Percentiles rank a stretch among this genome's conserved stretches.
Evolutionary conservation across 768 basidiomycete genomes (phyloP).

Genomic region (Rhizopogon vesiculosus): DNA sequence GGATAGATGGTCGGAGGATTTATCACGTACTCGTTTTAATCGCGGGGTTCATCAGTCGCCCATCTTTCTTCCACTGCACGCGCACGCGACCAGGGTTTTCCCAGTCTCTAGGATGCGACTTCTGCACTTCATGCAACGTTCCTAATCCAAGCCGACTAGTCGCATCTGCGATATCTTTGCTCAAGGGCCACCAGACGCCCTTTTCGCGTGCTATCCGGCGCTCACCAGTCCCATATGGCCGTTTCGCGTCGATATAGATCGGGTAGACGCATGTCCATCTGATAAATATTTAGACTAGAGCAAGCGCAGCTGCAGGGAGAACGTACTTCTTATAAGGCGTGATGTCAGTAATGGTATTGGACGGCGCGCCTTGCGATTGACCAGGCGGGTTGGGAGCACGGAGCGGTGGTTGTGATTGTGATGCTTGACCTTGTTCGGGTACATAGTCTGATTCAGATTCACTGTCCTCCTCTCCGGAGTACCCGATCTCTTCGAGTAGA

Average conservation of each 20-base stretch:
- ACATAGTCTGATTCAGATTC: conserved; percentile 20
- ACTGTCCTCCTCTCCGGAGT: conserved; percentile 47
- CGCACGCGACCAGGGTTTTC: conserved; percentile 95
- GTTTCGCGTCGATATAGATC: conserved; percentile 95
- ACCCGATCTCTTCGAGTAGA: conserved; percentile 67
- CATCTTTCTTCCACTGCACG: conserved; percentile 89
- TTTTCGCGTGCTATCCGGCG: conserved; percentile 76
- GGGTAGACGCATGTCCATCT: conserved; percentile 98
- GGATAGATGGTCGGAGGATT: not conserved
- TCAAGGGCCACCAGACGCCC: conserved; percentile 92
- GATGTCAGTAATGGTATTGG: conserved; percentile 57
- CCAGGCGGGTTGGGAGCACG: conserved; percentile 11
- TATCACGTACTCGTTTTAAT: conserved; percentile 69
- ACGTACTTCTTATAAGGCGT: conserved; percentile 82
- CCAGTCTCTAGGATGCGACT: conserved; percentile 94
- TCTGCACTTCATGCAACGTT: conserved; percentile 84
- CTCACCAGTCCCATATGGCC: conserved; percentile 77
- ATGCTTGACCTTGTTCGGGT: conserved; percentile 51
- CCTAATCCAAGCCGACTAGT: conserved; percentile 72
- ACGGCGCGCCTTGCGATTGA: conserved; percentile 18
- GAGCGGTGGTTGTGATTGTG: conserved; percentile 34
- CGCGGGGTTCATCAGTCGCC: conserved; percentile 52
- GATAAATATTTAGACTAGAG: conserved; percentile 7
- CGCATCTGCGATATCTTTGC: conserved; percentile 88
- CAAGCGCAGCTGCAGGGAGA: conserved; percentile 2